A percentile compares a stretch with the other conserved stretches of the same genome.
These are phyloP conservation scores for Diaporthe batatas DNA, from an alignment of 2,329 filamentous ascomycete species.

Conservation along the genomic window DNA sequence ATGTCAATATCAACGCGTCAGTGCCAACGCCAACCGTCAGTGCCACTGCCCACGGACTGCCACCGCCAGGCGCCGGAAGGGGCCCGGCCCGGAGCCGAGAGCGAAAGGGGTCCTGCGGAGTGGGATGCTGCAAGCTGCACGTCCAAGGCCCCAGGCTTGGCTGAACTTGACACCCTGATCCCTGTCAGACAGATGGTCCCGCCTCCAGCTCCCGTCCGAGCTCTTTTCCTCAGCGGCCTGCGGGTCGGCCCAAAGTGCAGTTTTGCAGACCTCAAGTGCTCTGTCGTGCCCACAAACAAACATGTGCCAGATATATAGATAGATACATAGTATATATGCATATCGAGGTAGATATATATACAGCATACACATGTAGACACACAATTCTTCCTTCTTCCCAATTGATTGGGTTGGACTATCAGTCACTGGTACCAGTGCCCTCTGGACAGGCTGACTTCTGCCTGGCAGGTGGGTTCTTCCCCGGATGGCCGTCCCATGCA, in stretches of 20 bases:
- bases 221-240: conserved; percentile 13
- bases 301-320: not conserved
- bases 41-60: conserved; percentile 13
- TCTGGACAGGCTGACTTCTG: not conserved
- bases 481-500: not conserved
- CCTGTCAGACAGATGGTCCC: not conserved
- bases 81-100: conserved; percentile 22
- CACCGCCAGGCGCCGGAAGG: conserved; percentile 23
- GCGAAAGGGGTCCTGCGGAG: not conserved
- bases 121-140: not conserved
- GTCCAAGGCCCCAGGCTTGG: not conserved
- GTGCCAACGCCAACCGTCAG: not conserved
- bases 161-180: not conserved
- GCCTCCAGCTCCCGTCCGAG: not conserved
- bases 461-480: not conserved
- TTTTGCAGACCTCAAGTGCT: not conserved
- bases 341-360: not conserved
- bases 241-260: conserved; percentile 27
- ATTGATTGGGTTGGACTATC: too few relatives aligned
- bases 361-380: too few relatives aligned
- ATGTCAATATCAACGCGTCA: conserved; percentile 1
- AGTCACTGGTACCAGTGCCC: too few relatives aligned
- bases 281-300: not conserved
- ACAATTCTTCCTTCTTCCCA: not conserved
- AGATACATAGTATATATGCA: not conserved